Percentiles rank a stretch among this genome's conserved stretches.
Evolutionary conservation across 371 early-diverging fungal species (phyloP).

Genomic region (Lichtheimia hyalospora): DNA sequence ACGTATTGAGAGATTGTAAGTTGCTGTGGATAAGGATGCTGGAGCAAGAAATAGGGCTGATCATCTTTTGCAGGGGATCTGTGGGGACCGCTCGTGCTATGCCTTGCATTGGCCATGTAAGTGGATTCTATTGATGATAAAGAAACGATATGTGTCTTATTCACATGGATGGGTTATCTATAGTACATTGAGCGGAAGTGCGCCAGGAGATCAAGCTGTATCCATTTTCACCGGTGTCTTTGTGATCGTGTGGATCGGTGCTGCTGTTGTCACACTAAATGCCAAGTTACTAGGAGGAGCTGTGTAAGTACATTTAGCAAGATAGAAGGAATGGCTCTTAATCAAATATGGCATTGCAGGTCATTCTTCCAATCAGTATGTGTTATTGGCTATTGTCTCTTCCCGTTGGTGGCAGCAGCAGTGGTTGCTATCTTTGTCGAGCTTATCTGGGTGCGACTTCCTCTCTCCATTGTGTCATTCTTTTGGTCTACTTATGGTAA

Average conservation of each 20-base stretch:
- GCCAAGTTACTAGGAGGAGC: slow-evolving; percentile 92
- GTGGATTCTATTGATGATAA: neutral
- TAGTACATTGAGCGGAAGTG: slow-evolving; percentile 61
- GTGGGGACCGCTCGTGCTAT: slow-evolving; percentile 95
- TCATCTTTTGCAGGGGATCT: slow-evolving; percentile 76
- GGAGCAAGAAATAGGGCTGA: neutral
- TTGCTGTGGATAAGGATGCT: slow-evolving; percentile 9
- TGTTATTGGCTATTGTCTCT: slow-evolving; percentile 94
- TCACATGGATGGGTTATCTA: neutral
- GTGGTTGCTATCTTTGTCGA: slow-evolving; percentile 68
- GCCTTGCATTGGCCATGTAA: slow-evolving; percentile 78
- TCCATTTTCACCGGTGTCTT: slow-evolving; percentile 90
- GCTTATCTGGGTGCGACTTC: slow-evolving; percentile 66
- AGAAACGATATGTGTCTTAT: neutral
- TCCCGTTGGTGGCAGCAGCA: slow-evolving; percentile 84
- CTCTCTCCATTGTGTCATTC: slow-evolving; percentile 72
- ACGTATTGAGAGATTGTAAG: slow-evolving; percentile 70
- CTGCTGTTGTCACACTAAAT: slow-evolving; percentile 92
- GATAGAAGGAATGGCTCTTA: neutral
- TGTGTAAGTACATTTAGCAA: slow-evolving; percentile 57
- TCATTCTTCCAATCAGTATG: slow-evolving; percentile 96
- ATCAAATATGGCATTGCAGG: neutral
- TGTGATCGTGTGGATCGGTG: slow-evolving; percentile 91
- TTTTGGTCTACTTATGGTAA: slow-evolving; percentile 85
- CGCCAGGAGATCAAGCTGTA: slow-evolving; percentile 72